phyloP scores from a whole-genome alignment of 2,329 filamentous ascomycete species.

The Paradendryphiella salina region DNA sequence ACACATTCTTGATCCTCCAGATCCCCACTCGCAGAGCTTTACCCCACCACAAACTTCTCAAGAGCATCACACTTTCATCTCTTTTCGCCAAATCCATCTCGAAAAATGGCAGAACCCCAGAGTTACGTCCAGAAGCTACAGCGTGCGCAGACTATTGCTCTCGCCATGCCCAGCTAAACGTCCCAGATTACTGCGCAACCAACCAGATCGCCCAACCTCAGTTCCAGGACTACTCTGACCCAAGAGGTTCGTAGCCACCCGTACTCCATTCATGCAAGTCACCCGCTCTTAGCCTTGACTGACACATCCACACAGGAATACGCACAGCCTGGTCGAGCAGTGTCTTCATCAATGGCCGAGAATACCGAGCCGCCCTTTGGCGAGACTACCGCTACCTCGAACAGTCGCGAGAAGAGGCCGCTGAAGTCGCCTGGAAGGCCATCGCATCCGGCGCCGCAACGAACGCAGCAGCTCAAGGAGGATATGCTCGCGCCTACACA shows the following conservation, averaged over 20 bases:
- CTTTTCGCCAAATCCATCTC: slow-evolving; percentile 17
- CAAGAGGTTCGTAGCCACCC: slow-evolving; percentile 35
- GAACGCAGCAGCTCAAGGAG: slow-evolving; percentile 20
- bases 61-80: slow-evolving; percentile 16
- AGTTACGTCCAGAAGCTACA: slow-evolving; percentile 41
- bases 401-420: slow-evolving; percentile 45
- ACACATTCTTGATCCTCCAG: slow-evolving; percentile 25
- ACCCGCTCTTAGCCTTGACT: slow-evolving; percentile 9
- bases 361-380: slow-evolving; percentile 42
- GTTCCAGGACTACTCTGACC: slow-evolving; percentile 45
- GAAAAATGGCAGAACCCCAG: slow-evolving; percentile 37
- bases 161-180: slow-evolving; percentile 15
- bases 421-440: slow-evolving; percentile 42
- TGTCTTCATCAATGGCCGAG: slow-evolving; percentile 41
- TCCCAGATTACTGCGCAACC: slow-evolving; percentile 38
- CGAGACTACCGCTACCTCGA: slow-evolving; percentile 45
- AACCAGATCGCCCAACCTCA: slow-evolving; percentile 44
- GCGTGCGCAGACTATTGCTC: slow-evolving; percentile 27
- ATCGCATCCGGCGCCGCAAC: slow-evolving; percentile 23
- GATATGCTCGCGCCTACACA: slow-evolving; percentile 27
- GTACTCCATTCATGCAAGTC: background rate
- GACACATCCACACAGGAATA: slow-evolving; percentile 30
- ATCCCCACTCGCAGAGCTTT: slow-evolving; percentile 30
- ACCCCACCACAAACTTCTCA: slow-evolving; percentile 26
- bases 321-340: slow-evolving; percentile 45